Evolutionary conservation across 139 green algal genomes (phyloP).

Genomic region (Spirogloea muscicola): DNA sequence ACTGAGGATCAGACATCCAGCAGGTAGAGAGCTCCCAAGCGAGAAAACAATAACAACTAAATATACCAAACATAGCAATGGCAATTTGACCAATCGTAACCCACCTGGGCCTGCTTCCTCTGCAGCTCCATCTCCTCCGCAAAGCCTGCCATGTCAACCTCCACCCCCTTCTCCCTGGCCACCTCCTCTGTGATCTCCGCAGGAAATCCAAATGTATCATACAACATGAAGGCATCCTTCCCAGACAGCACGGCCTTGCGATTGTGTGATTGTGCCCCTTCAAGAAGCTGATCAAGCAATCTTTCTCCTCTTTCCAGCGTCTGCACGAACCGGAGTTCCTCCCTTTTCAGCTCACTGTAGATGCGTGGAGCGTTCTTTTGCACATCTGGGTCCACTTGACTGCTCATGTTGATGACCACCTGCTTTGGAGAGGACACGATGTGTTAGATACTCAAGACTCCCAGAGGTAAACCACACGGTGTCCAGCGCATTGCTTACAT

Average conservation of each 20-base stretch:
- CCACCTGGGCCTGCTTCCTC: slow-evolving; percentile 50
- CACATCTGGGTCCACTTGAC: slow-evolving; percentile 67
- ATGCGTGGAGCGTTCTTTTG: slow-evolving; percentile 57
- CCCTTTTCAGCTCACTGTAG: slow-evolving; percentile 67
- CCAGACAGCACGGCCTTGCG: slow-evolving; percentile 50
- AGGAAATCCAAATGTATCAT: slow-evolving; percentile 85
- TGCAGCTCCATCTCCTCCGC: slow-evolving; percentile 53
- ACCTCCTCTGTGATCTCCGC: slow-evolving; percentile 75
- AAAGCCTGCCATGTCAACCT: slow-evolving; percentile 52
- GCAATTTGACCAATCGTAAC: too few relatives aligned
- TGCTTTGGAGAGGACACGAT: too few relatives aligned
- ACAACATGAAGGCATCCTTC: slow-evolving; percentile 77
- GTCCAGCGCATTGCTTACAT: too few relatives aligned
- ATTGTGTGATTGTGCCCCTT: neutral
- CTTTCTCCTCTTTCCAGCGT: slow-evolving; percentile 79
- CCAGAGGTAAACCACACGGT: too few relatives aligned
- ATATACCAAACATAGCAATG: too few relatives aligned
- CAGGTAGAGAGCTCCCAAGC: too few relatives aligned
- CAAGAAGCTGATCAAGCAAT: slow-evolving; percentile 67
- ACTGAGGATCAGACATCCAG: too few relatives aligned
- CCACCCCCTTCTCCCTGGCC: slow-evolving; percentile 41
- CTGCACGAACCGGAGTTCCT: slow-evolving; percentile 66
- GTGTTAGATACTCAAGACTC: too few relatives aligned
- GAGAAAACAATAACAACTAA: too few relatives aligned
- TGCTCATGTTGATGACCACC: slow-evolving; percentile 66